Percentiles rank a stretch among this genome's conserved stretches.
Conservation (phyloP, 2,329 filamentous ascomycete genomes). For the Exophiala aquamarina region DNA sequence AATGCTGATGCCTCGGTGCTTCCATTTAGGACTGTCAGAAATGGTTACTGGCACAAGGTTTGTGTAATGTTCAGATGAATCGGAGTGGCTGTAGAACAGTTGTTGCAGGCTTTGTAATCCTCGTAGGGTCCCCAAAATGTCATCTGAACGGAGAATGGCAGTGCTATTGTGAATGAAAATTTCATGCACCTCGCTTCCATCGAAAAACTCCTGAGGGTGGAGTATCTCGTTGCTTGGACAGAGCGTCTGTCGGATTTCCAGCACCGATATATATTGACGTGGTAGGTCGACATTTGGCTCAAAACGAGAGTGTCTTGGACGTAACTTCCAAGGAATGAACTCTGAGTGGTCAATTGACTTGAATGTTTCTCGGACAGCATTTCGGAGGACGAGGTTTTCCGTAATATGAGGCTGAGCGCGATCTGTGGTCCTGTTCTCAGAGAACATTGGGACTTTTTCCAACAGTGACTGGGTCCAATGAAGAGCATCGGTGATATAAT, state of each 20-base stretch:
- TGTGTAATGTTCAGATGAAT: slow-evolving; percentile 58
- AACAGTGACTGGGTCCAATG: slow-evolving; percentile 6
- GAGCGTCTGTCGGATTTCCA: slow-evolving; percentile 26
- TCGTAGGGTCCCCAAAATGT: slow-evolving; percentile 29
- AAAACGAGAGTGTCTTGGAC: slow-evolving; percentile 28
- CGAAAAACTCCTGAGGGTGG: slow-evolving; percentile 20
- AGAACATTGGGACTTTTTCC: slow-evolving; percentile 8
- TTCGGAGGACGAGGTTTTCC: slow-evolving; percentile 23
- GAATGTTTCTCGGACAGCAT: slow-evolving; percentile 25
- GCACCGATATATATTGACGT: slow-evolving; percentile 20
- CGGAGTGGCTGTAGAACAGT: slow-evolving; percentile 32
- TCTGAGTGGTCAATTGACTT: slow-evolving; percentile 23
- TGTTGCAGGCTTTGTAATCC: slow-evolving; percentile 32
- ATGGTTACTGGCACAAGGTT: slow-evolving; percentile 69
- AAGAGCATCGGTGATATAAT: slow-evolving; percentile 2
- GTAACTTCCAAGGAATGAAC: slow-evolving; percentile 35
- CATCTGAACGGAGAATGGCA: slow-evolving; percentile 26
- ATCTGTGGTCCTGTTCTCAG: background rate
- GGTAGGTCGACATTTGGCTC: slow-evolving; percentile 23
- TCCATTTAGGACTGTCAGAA: slow-evolving; percentile 70
- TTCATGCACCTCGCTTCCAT: slow-evolving; percentile 30
- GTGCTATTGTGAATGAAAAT: slow-evolving; percentile 27
- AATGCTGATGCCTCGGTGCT: slow-evolving; percentile 76
- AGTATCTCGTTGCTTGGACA: slow-evolving; percentile 14
- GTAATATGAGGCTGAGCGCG: slow-evolving; percentile 4